Evolutionary conservation across 805 yeast species (phyloP), one percentile per base, ranked within the genome.

Genomic region (Barnettozyma californica): DNA sequence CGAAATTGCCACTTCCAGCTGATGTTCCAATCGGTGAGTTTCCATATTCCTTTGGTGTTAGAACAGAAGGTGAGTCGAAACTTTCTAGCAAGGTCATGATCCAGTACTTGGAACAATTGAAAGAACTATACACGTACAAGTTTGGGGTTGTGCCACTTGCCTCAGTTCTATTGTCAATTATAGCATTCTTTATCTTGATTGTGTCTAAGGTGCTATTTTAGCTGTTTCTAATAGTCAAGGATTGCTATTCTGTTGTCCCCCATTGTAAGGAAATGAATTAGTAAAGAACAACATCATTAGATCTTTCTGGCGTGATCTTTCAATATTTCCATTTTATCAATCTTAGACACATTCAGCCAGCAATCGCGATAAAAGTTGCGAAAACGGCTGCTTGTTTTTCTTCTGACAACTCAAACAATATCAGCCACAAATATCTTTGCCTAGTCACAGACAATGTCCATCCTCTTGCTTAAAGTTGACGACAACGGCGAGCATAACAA

Each of bases 21-120:
- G 51, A 50, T 19, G 47, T 57, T 27, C 58, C 65, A 33, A 64
- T 75, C 43, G 78, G 77, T 50, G 80, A 75, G 54, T 67, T 74
- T 36, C 76, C 77, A 44, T 75, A 74, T 51, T 71, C 76, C 7
- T 75, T 75, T 52, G 80, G 79, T 60, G 77, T 75, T 25, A 74
- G 80, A 67, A 72, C 77, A 10, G 79, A 73, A 57, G 80, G 80
- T 61, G 80, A 75, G 52, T 73, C 78, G 35, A 75, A 75, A 54
- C 63, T 75, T 33, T 69, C 74, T 9, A 70, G 76, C 45, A 75
- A 75, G 53, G 80, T 75, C 39, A 73, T 74, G 67, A 59, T 75
- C 33, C 77, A 70, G 55, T 75, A 75, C 49, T 53, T 75, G 47
- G 68, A 67, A 42, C 80, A 75, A 58, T 60, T 75, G 51, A 70